A percentile compares a stretch with the other conserved stretches of the same genome.
phyloP scores from a whole-genome alignment of 768 basidiomycete genomes.

The Pisolithus tinctorius region DNA sequence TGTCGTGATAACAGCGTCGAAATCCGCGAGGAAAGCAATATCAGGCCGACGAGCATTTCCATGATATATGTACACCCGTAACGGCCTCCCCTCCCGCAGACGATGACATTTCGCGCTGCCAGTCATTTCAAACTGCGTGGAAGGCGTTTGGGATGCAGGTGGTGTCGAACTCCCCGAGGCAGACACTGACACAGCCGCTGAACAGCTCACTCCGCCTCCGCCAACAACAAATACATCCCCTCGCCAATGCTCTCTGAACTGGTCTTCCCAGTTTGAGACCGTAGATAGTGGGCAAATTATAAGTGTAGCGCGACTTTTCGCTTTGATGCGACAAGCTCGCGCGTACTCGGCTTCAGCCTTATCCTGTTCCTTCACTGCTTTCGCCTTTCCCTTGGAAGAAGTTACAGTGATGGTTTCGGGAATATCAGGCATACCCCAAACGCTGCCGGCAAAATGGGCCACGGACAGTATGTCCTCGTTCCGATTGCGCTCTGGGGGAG shows the following conservation, averaged over 20 bases:
- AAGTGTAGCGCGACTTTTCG: slow-evolving; percentile 83
- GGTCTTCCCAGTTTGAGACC: slow-evolving; percentile 98
- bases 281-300: slow-evolving; percentile 96
- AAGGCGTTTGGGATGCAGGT: slow-evolving; percentile 30
- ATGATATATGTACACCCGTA: slow-evolving; percentile 95
- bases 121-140: slow-evolving; percentile 21
- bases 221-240: slow-evolving; percentile 82
- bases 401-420: slow-evolving; percentile 26
- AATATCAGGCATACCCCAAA: slow-evolving; percentile 78
- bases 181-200: slow-evolving; percentile 23
- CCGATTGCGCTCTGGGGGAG: slow-evolving; percentile 31
- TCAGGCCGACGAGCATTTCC: slow-evolving; percentile 85
- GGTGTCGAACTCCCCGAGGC: slow-evolving; percentile 31
- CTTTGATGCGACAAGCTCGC: slow-evolving; percentile 71
- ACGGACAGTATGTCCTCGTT: slow-evolving; percentile 32
- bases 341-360: slow-evolving; percentile 65
- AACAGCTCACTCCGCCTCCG: slow-evolving; percentile 47
- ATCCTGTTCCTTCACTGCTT: slow-evolving; percentile 59
- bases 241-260: slow-evolving; percentile 95
- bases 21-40: slow-evolving; percentile 81
- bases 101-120: slow-evolving; percentile 26
- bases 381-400: slow-evolving; percentile 52
- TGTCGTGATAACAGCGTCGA: slow-evolving; percentile 96
- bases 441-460: slow-evolving; percentile 66
- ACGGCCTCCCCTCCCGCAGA: slow-evolving; percentile 40